Base-by-base conservation (phyloP, 1,284 basidiomycete species). In the Trichosporon inkin region DNA sequence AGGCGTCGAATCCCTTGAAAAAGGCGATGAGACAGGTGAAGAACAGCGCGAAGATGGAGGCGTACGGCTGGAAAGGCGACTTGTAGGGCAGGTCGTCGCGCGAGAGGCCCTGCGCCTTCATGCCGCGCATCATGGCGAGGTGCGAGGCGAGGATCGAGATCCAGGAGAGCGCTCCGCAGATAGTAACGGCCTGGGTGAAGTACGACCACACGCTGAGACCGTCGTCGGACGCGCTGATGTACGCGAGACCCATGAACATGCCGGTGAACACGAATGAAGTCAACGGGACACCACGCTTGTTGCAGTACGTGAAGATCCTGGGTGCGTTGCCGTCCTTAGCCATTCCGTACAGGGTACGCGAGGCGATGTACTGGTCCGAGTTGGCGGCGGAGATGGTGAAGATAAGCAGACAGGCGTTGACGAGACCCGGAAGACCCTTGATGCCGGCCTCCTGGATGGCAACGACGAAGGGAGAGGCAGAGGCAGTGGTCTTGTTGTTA, bases 391-490 rank as follows among this genome's bases (percentile, higher is more conserved):
- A 84, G 77, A 79, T 82, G 22, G 82, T 81, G 49, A 56, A 62
- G 38, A 56, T 41, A 22, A 62, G 52, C 13, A 64, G 56, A 41
- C 66, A 75, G 37, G 79, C 81, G 66, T 83, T 83, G 71, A 81
- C 76, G 56, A 82, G 71, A 56, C 73, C 70, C 5, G 78, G 77
- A 6, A 82, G 69, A 19, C 71, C 76, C 36, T 74, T 72, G 74
- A 83, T 81, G 55, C 76, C 75, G 6, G 78, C 77, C 7, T 68
- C 58, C 32, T 66, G 54, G 62, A 80, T 79, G n/a, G 80, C 83
- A 13, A 90, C 86, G 53, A 90, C 86, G 72, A 90, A 90, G 1
- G 55, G 72, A 72, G 86, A 89, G 4, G 88, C 88, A 14, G 86
- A 83, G 13, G 86, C 84, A 56, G 83, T 86, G 5, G 66, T 60